Percentiles rank a stretch among this genome's conserved stretches.
Evolutionary conservation across 331 rosid genomes (phyloP).

Genomic region (Malus hybrid): DNA sequence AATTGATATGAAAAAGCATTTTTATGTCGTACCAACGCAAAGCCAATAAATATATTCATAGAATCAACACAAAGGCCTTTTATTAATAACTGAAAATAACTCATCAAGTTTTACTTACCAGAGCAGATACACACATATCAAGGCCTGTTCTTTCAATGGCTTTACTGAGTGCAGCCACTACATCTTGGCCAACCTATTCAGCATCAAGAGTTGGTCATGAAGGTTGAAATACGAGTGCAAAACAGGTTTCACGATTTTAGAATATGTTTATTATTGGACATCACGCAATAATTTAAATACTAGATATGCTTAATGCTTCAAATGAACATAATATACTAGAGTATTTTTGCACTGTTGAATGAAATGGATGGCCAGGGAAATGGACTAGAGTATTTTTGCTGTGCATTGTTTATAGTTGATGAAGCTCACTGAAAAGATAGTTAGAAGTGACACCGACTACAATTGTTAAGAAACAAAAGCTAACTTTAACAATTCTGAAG

Average conservation of each 20-base stretch:
- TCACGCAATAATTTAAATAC: neutral
- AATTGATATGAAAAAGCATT: neutral
- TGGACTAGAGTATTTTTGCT: neutral
- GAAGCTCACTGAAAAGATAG: neutral
- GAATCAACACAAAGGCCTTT: neutral
- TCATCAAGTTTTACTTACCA: slow-evolving; percentile 21
- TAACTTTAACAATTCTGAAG: neutral
- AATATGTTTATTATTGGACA: neutral
- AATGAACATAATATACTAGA: neutral
- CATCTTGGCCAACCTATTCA: slow-evolving; percentile 43
- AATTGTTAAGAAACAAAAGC: neutral
- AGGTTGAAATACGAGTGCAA: neutral
- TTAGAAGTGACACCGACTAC: neutral
- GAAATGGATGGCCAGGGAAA: neutral
- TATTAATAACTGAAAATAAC: neutral
- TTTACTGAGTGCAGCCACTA: slow-evolving; percentile 38
- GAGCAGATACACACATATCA: slow-evolving; percentile 50
- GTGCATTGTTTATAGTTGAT: neutral
- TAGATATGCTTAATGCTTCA: neutral
- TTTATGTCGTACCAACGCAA: neutral
- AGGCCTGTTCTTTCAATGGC: slow-evolving; percentile 42
- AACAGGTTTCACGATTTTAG: neutral
- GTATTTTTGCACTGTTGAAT: neutral
- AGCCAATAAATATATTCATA: neutral
- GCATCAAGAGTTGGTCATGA: neutral